Conservation (phyloP, 129 eudicot species). For the Mikania micrantha region DNA sequence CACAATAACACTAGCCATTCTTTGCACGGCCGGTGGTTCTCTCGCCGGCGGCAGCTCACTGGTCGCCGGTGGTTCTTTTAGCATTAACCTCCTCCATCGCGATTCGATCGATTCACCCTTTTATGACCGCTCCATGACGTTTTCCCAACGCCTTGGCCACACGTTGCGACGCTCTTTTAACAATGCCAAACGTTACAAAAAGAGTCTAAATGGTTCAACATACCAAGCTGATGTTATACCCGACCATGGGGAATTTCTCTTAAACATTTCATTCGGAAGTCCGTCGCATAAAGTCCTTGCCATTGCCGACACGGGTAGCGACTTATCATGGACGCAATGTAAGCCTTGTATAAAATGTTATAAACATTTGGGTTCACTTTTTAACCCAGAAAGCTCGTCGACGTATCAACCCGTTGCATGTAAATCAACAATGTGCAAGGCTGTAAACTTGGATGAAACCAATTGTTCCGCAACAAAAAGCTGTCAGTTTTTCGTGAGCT, state of each 20-base stretch:
- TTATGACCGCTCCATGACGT: constrained; percentile 9
- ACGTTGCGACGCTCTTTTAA: constrained; percentile 27
- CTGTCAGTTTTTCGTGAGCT: constrained; percentile 20
- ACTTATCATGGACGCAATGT: constrained; percentile 34
- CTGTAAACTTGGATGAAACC: not conserved
- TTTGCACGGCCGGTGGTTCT: not conserved
- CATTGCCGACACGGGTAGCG: constrained; percentile 33
- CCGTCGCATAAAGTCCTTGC: constrained; percentile 26
- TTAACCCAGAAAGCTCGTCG: constrained; percentile 28
- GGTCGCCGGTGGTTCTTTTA: not conserved
- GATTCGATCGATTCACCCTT: constrained; percentile 35
- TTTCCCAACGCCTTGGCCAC: constrained; percentile 17
- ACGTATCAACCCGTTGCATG: constrained; percentile 24
- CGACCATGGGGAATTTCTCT: constrained; percentile 29
- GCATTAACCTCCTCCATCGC: constrained; percentile 28
- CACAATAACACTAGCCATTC: constrained; percentile 13
- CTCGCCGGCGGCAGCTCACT: not conserved
- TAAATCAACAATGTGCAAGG: not conserved
- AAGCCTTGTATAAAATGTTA: constrained; percentile 31
- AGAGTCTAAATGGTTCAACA: not conserved
- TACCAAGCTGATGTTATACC: constrained; percentile 24
- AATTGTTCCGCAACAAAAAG: not conserved
- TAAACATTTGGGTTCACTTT: constrained; percentile 15
- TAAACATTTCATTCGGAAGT: constrained; percentile 27
- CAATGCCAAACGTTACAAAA: not conserved